Evolutionary conservation across 768 basidiomycete genomes (phyloP), one percentile per base, ranked within the genome.

Genomic region (Russula sp.): DNA sequence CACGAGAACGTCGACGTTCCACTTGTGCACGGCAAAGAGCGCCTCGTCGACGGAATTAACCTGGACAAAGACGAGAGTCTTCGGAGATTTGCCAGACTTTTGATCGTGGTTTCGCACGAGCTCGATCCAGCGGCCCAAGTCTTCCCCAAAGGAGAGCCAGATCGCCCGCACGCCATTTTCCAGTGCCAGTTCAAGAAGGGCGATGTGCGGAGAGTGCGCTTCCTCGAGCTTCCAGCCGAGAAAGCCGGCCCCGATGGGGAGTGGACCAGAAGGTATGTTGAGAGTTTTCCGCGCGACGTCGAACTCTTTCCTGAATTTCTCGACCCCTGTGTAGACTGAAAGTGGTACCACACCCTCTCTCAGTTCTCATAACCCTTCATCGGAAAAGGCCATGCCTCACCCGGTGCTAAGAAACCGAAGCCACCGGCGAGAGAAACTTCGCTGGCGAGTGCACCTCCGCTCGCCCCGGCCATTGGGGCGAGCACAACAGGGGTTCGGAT

Each of bases 201-300:
- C 72, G 7, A 79, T 76, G 45, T 71, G 65, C 7, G 71, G 71
- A 18, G 71, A 60, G 20, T 73, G 70, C 14, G 75, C 69, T 48
- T 78, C 73, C 54, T 92, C 88, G 16, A 92, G 77, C 63, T 78
- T 78, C 87, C 87, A 93, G 14, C 76, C 79, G 29, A 92, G 74
- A 70, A 84, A 88, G 13, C 90, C 89, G n/a, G 87, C 80, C 29
- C 90, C 90, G 62, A 93, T 75, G 8, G 81, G 83, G 35, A 78
- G 75, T 5, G 72, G 70, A 11, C 59, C 65, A 5, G 60, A 59
- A 22, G 63, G 66, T 42, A 71, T 67, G 20, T 67, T 49, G 25
- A 89, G 73, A 1, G 72, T 60, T 25, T 71, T 66, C 10, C 82
- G 82, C n/a, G 83, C 85, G 22, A 82, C 66, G 34, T 73, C 72